A percentile compares a stretch with the other conserved stretches of the same genome.
phyloP scores from a whole-genome alignment of 768 basidiomycete genomes.

The Glaciozyma martinii region DNA sequence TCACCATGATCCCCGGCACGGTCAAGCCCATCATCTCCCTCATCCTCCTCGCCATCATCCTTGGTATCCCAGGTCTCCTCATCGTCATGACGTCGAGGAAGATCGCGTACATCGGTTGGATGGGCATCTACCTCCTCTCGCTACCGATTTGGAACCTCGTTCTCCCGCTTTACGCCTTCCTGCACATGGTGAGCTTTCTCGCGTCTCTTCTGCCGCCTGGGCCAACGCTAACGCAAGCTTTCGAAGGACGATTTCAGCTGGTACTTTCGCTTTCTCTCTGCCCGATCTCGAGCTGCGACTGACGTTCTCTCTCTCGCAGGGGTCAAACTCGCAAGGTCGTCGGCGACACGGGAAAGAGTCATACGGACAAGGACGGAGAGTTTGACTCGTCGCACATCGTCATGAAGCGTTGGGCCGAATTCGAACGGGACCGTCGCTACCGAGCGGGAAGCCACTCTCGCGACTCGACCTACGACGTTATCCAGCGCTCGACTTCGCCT shows the following conservation, averaged over 20 bases:
- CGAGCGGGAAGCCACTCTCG: slow-evolving; percentile 46
- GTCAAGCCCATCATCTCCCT: slow-evolving; percentile 71
- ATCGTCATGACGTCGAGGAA: slow-evolving; percentile 95
- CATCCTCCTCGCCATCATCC: slow-evolving; percentile 81
- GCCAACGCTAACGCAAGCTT: background rate
- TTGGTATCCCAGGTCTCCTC: slow-evolving; percentile 88
- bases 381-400: slow-evolving; percentile 95
- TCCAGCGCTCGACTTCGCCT: slow-evolving; percentile 42
- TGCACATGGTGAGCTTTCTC: slow-evolving; percentile 90
- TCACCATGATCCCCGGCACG: slow-evolving; percentile 71
- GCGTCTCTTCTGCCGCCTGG: background rate
- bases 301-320: slow-evolving; percentile 54
- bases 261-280: background rate
- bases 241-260: slow-evolving; percentile 6
- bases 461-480: slow-evolving; percentile 58
- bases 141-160: slow-evolving; percentile 96
- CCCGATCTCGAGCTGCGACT: background rate
- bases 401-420: slow-evolving; percentile 99
- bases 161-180: slow-evolving; percentile 82
- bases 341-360: slow-evolving; percentile 58
- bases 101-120: slow-evolving; percentile 87
- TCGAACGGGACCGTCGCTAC: slow-evolving; percentile 82
- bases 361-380: slow-evolving; percentile 91
- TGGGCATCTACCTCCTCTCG: slow-evolving; percentile 62
- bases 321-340: slow-evolving; percentile 79